Evolutionary conservation across 2,329 filamentous ascomycete species (phyloP).

Genomic region (Alternaria postmessia): DNA sequence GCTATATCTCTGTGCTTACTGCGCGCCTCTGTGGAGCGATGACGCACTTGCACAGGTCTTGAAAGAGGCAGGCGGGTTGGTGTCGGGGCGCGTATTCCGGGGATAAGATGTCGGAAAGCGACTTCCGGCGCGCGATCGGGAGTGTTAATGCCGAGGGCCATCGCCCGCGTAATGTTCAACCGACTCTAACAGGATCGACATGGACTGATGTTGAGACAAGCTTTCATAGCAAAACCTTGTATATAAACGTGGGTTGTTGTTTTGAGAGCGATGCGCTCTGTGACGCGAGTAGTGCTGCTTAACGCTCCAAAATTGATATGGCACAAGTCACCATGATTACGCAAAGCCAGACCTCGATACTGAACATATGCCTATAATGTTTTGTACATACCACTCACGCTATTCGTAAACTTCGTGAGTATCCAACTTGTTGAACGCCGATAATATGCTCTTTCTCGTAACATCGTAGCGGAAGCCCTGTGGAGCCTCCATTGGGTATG

Average conservation of each 20-base stretch:
- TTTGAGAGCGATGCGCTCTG: not conserved
- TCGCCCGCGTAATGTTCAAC: not conserved
- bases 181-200: not conserved
- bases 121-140: not conserved
- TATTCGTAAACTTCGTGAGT: not conserved
- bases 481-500: not conserved
- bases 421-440: not conserved
- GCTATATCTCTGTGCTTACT: not conserved
- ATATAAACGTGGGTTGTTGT: not conserved
- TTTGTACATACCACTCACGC: not conserved
- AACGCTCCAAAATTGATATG: not conserved
- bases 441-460: not conserved
- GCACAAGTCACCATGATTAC: not conserved
- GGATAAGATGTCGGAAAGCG: constrained; percentile 7
- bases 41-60: constrained; percentile 1
- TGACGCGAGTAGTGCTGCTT: not conserved
- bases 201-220: not conserved
- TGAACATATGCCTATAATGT: not conserved
- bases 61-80: constrained; percentile 4
- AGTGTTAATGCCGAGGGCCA: constrained; percentile 3
- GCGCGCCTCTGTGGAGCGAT: constrained; percentile 5
- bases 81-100: not conserved
- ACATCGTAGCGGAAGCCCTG: not conserved
- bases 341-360: not conserved
- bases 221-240: not conserved